Percentiles rank a stretch among this genome's conserved stretches.
These are phyloP conservation scores for Bothriochloa decipiens DNA, from an alignment of 176 grass and related monocot genomes.

Conservation along the genomic window DNA sequence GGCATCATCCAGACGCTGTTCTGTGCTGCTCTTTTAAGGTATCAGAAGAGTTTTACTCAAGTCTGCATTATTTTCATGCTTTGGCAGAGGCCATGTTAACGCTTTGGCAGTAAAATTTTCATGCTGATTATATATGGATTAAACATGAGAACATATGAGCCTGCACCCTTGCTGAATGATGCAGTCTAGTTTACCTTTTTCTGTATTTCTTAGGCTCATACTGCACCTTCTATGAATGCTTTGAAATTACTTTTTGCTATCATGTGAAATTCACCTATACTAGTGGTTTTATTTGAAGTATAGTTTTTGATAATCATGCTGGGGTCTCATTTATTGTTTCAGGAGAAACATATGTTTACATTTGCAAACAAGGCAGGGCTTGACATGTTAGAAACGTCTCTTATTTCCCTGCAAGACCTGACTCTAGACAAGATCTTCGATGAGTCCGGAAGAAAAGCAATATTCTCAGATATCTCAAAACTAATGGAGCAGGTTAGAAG, in stretches of 20 bases:
- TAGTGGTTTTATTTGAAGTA: neutral
- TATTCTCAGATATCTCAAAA: constrained; percentile 69
- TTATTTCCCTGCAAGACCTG: constrained; percentile 89
- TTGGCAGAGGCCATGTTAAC: neutral
- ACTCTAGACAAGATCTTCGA: constrained; percentile 93
- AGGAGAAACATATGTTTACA: constrained; percentile 77
- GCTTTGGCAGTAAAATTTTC: neutral
- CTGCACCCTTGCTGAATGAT: constrained; percentile 1
- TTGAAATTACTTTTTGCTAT: neutral
- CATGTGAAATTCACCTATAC: neutral
- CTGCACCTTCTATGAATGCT: neutral
- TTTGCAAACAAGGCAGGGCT: constrained; percentile 94
- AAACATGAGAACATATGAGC: neutral
- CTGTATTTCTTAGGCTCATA: neutral
- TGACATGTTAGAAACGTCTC: constrained; percentile 95
- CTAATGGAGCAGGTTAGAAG: constrained; percentile 85
- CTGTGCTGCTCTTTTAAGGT: constrained; percentile 96
- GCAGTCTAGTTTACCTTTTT: neutral
- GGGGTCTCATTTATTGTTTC: neutral
- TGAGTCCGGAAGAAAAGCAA: constrained; percentile 70
- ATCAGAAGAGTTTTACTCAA: neutral
- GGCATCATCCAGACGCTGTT: constrained; percentile 94
- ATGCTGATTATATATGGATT: neutral
- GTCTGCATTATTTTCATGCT: neutral
- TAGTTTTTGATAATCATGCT: constrained; percentile 22